Conservation (phyloP, 257 asterid species). For the Ocimum tenuiflorum region DNA sequence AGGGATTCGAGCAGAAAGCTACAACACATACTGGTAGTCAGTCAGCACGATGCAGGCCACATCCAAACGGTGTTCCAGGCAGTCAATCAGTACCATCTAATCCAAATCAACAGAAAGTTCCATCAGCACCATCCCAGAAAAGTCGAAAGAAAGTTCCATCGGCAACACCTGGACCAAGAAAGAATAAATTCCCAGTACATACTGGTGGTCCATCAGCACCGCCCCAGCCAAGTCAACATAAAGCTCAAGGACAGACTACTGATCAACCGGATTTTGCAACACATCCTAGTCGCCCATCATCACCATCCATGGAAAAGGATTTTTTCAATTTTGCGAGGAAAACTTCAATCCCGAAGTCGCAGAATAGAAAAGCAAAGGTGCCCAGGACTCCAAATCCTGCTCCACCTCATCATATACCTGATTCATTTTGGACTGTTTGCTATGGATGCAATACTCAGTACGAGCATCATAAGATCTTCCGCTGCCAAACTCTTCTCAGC, state of each 20-base stretch:
- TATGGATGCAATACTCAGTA: slow-evolving; percentile 46
- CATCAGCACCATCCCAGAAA: slow-evolving; percentile 21
- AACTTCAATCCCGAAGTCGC: slow-evolving; percentile 32
- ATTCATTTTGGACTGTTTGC: slow-evolving; percentile 70
- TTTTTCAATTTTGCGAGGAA: background rate
- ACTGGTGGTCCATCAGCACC: no score
- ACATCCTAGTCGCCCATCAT: no score
- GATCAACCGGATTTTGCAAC: no score
- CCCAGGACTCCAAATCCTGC: slow-evolving; percentile 23
- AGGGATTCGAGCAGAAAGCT: slow-evolving; percentile 31
- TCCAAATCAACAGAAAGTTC: no score
- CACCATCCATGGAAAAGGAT: no score
- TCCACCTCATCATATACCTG: slow-evolving; percentile 13
- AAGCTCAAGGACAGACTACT: no score
- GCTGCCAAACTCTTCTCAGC: slow-evolving; percentile 41
- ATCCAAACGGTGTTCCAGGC: background rate
- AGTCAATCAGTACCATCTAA: slow-evolving; percentile 33
- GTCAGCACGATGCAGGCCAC: background rate
- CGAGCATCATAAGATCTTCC: slow-evolving; percentile 53
- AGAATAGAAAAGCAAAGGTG: slow-evolving; percentile 25
- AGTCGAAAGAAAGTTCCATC: background rate
- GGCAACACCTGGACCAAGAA: no score
- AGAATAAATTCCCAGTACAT: no score
- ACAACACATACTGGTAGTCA: background rate
- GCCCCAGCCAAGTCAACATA: no score